Base-by-base conservation (phyloP, 352 stramenopile genomes). In the Aphanomyces cochlioides region DNA sequence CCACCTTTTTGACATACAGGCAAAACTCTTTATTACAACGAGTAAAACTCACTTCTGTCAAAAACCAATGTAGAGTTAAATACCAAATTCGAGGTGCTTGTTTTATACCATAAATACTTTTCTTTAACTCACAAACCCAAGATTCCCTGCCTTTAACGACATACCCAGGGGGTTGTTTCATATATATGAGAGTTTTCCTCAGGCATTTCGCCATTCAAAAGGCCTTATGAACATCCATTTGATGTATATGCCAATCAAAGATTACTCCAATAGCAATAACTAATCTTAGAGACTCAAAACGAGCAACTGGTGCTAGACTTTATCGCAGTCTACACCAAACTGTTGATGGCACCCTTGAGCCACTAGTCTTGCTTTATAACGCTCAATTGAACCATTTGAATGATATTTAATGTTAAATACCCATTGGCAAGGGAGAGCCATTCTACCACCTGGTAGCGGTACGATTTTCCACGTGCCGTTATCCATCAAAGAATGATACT, bases 301-400 rank as follows among this genome's bases (percentile, higher is more conserved):
- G 45, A 19, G 41, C 28, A 19, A 73, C 67, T 17, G 67, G 45
- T 7, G 67, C 48, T 5, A 28, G 28, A 28, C 28, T 28, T 28
- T 2, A 28, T 28, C 28, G 2, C 28, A 28, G 28, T 28, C 28
- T 28, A 28, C 28, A 28, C 67, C 59, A 3, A 50, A 36, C n/a
- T 47, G 10, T 36, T 69, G 67, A 12, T 65, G 4, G 17, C 47
- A 40, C 4, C 67, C 67, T n/a, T 64, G 34, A 19, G 21, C 59
- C n/a, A 73, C 67, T 12, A 73, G 2, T 6, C 67, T 36, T 10
- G 56, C 67, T 4, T 73, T 73, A 7, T 72, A 72, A 7, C 67
- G 59, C 38, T 69, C 67, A 36, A 73, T 71, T 5, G 6, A 56
- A 4, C 67, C 67, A 65, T 72, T 10, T 47, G 56, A 19, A 0